Base-by-base conservation (phyloP, 2,329 filamentous ascomycete species). In the Fusarium mundagurra region DNA sequence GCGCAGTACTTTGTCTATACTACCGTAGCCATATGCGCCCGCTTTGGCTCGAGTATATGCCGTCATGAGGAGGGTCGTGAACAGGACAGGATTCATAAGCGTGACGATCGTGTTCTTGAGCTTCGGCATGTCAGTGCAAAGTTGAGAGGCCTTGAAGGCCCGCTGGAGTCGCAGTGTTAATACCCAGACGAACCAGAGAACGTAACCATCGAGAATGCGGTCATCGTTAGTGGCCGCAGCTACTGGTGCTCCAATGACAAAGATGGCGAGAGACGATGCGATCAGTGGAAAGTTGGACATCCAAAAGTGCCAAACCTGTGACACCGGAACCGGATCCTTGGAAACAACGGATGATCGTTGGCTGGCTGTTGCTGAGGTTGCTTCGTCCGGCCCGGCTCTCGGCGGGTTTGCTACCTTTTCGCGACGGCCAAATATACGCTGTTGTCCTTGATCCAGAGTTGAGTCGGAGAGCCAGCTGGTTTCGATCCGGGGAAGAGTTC, bases 151-250 rank as follows among this genome's bases (percentile, higher is more conserved):
- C 51, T 84, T 85, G 71, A 86, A 79, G 11, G 70, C 53, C 0
- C 78, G 74, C 53, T 88, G 87, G 6, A 83, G 60, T 2, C 79
- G 76, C 6, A 85, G 81, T 10, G 83, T 82, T 22, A 80, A 76
- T 17, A 85, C 82, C 89, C 89, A 91, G 47, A 86, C 71, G 44
- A 86, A 84, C 76, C 87, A 84, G 8, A 89, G 79, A 18, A 85
- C 80, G 31, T 83, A 84, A 1, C 84, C 84, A 43, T 89, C 85
- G 8, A 90, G 81, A 5, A 84, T 76, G 1, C 83, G 80, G 29
- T 84, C 81, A 58, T 84, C 82, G 5, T 77, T 64, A 0, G 74
- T 71, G 0, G 64, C 45, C 6, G 78, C 72, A 1, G 85, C 83
- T 1, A 88, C 66, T 0, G 87, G 87, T 1, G 86, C 67, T 5